A percentile compares a stretch with the other conserved stretches of the same genome.
These are phyloP conservation scores for Annona squamosa DNA, from an alignment of 164 flowering plant genomes.

Conservation along the genomic window DNA sequence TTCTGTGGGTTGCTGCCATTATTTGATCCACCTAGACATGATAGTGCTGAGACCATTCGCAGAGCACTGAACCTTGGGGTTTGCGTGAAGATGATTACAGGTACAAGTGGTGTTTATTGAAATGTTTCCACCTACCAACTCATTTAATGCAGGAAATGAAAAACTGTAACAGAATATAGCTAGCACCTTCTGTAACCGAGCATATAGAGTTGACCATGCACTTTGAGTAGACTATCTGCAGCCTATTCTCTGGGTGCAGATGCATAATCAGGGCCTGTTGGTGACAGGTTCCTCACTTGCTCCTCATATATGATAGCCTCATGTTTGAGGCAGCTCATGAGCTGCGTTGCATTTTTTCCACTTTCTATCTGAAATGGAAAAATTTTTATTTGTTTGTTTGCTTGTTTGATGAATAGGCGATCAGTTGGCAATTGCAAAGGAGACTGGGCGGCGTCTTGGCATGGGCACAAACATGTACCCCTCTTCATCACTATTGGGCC, in stretches of 20 bases:
- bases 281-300: too few relatives aligned
- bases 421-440: conserved; percentile 85
- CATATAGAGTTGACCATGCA: too few relatives aligned
- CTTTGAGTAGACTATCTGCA: too few relatives aligned
- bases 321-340: not conserved
- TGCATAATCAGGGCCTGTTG: too few relatives aligned
- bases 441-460: conserved; percentile 85
- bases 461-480: conserved; percentile 95
- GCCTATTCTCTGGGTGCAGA: too few relatives aligned
- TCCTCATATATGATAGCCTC: too few relatives aligned
- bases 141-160: too few relatives aligned
- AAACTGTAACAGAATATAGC: too few relatives aligned
- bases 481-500: conserved; percentile 71
- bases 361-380: not conserved
- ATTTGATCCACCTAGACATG: conserved; percentile 94
- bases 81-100: conserved; percentile 90
- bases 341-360: not conserved
- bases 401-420: conserved; percentile 38
- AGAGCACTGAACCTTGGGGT: conserved; percentile 86
- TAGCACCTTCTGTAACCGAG: too few relatives aligned
- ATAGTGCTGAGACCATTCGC: conserved; percentile 89
- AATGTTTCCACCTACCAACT: not conserved
- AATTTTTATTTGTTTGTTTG: too few relatives aligned
- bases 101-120: conserved; percentile 24
- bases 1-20: conserved; percentile 77